Conservation (phyloP, 2,329 filamentous ascomycete species). For the Coleophoma crateriformis region DNA sequence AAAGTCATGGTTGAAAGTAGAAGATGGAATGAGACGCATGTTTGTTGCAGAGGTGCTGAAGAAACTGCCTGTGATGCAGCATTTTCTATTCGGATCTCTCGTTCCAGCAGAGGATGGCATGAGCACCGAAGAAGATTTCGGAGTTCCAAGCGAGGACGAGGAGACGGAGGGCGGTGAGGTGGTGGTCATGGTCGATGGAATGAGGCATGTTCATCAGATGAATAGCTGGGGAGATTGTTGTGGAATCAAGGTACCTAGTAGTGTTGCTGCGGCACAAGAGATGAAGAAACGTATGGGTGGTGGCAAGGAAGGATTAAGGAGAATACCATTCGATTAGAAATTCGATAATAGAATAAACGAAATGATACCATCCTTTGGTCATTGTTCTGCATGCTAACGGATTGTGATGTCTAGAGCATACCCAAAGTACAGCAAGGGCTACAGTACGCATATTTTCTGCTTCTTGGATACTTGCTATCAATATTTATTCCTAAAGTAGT, state of each 20-base stretch:
- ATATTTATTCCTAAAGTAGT: no score
- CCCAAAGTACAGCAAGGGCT: no score
- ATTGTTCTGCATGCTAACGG: no score
- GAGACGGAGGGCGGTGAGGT: conserved; percentile 51
- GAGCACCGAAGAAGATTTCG: conserved; percentile 56
- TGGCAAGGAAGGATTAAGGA: conserved; percentile 53
- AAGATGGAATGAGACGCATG: conserved; percentile 94
- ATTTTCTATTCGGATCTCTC: conserved; percentile 88
- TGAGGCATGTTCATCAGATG: conserved; percentile 66
- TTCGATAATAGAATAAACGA: no score
- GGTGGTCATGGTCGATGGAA: conserved; percentile 59
- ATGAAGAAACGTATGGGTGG: conserved; percentile 68
- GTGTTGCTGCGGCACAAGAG: conserved; percentile 84
- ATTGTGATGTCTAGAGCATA: no score
- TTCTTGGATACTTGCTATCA: no score
- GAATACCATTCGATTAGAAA: conserved; percentile 73
- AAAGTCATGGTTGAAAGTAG: conserved; percentile 86
- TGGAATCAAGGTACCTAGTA: conserved; percentile 94
- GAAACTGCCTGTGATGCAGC: conserved; percentile 97
- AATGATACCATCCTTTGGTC: no score
- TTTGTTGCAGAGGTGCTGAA: conserved; percentile 87
- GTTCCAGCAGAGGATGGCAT: conserved; percentile 78
- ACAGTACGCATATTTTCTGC: no score
- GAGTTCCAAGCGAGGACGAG: conserved; percentile 38
- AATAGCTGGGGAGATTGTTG: conserved; percentile 92